A percentile compares a stretch with the other conserved stretches of the same genome.
Evolutionary conservation across 202 grass and related monocot genomes (phyloP).

Genomic region (Eragrostis tef): DNA sequence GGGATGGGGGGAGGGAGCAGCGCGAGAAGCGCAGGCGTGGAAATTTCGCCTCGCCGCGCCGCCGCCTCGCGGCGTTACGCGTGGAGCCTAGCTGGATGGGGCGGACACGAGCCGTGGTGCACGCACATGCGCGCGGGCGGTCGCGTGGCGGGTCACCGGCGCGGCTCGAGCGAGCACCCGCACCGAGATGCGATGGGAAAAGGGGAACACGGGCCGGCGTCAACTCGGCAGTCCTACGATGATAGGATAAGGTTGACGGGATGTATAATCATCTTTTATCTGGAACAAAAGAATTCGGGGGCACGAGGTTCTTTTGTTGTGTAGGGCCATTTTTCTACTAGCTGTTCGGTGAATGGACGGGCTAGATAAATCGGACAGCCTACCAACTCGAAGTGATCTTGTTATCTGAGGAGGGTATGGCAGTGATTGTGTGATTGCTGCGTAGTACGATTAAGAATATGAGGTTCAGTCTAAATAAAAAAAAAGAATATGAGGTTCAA

Average conservation of each 20-base stretch:
- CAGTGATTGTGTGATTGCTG: background rate
- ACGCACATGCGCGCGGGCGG: background rate
- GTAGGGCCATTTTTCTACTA: background rate
- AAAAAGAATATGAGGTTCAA: too few relatives aligned
- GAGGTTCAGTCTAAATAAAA: too few relatives aligned
- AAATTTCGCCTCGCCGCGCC: constrained; percentile 20
- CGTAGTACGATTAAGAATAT: background rate
- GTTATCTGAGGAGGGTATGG: background rate
- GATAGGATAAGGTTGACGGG: constrained; percentile 47
- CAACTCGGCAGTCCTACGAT: constrained; percentile 26
- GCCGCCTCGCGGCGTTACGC: constrained; percentile 18
- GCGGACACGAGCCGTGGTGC: background rate
- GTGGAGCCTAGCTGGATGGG: constrained; percentile 30
- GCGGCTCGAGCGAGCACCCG: background rate
- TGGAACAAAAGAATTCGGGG: too few relatives aligned
- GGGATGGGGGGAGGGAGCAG: background rate
- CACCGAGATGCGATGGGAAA: background rate
- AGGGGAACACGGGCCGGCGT: background rate
- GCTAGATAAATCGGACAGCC: constrained; percentile 5
- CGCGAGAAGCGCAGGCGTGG: background rate
- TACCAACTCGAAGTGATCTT: constrained; percentile 21
- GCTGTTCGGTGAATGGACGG: background rate
- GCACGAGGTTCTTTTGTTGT: background rate
- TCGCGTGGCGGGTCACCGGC: too few relatives aligned
- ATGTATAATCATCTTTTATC: background rate